Evolutionary conservation across 192 early-diverging fungal genomes (phyloP), one percentile per base, ranked within the genome.

Genomic region (Dissophora globulifera): DNA sequence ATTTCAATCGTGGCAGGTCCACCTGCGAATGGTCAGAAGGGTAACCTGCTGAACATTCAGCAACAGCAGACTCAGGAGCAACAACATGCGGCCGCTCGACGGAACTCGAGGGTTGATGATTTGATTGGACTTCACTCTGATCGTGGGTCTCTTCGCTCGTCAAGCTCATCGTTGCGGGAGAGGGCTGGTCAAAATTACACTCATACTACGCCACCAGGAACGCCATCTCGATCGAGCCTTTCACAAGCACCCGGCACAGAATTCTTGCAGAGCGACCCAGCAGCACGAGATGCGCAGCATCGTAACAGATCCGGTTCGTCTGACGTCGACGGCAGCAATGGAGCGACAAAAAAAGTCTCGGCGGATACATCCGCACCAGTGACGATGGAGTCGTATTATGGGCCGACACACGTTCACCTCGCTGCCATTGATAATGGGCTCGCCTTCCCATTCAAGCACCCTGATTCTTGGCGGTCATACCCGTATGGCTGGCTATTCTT

Each of bases 351-450:
- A n/a, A n/a, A n/a, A n/a, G n/a, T n/a, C n/a, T n/a, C n/a, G n/a
- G n/a, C n/a, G n/a, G n/a, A n/a, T n/a, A n/a, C n/a, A n/a, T n/a
- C n/a, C n/a, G n/a, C 59, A 32, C 11, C 53, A 0, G 25, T 19
- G 25, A 47, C 45, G 3, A 64, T 65, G 41, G 72, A 76, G 43
- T 42, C 72, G 0, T 33, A 61, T 52, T 76, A 67, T 50, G 72
- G 64, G 25, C n/a, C 72, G 3, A 67, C 79, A 6, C 90, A 89
- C 61, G 70, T 96, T 15, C 90, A 91, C 46, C 83, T 96, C 6
- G 93, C 93, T 0, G 94, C 93, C 42, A 96, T 96, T 62, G 95
- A 96, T 71, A 95, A 96, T 67, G 95, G 95, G 11, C 83, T 96
- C n/a, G 93, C 95, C 3, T 96, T 96, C 59, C 95, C 95, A 0